These are phyloP conservation scores for Waitea zeae DNA, from an alignment of 1,284 basidiomycete genomes.

Conservation along the genomic window DNA sequence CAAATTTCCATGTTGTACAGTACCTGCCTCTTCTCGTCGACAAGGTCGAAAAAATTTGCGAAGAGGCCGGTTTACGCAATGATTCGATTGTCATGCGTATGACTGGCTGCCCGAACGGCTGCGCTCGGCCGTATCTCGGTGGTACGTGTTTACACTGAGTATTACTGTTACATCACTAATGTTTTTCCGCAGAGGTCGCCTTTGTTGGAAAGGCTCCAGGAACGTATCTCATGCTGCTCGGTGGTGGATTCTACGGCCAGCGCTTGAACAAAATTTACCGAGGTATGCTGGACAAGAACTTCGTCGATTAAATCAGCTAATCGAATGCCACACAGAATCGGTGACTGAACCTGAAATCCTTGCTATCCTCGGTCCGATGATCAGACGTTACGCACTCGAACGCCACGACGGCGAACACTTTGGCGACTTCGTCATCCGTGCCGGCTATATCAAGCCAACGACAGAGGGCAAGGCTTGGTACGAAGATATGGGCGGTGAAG, in stretches of 20 bases:
- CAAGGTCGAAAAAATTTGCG: slow-evolving; percentile 92
- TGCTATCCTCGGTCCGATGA: slow-evolving; percentile 79
- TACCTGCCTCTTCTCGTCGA: slow-evolving; percentile 91
- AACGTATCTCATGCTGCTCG: slow-evolving; percentile 88
- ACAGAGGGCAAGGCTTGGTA: slow-evolving; percentile 72
- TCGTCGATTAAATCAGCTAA: slow-evolving; percentile 1
- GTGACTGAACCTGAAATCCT: slow-evolving; percentile 93
- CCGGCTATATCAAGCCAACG: slow-evolving; percentile 70
- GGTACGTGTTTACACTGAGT: slow-evolving; percentile 22
- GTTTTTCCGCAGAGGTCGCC: slow-evolving; percentile 52
- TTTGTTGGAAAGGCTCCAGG: slow-evolving; percentile 96
- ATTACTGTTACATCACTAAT: background rate
- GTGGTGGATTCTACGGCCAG: slow-evolving; percentile 88
- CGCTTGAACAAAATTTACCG: slow-evolving; percentile 88
- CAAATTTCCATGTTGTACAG: slow-evolving; percentile 18
- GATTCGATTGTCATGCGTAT: slow-evolving; percentile 97
- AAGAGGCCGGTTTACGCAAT: slow-evolving; percentile 82
- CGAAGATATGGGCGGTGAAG: slow-evolving; percentile 62
- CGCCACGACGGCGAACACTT: slow-evolving; percentile 83
- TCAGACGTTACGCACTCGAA: slow-evolving; percentile 85
- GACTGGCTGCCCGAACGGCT: slow-evolving; percentile 93
- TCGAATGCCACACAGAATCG: slow-evolving; percentile 36
- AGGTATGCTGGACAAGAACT: slow-evolving; percentile 21
- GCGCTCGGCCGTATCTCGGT: slow-evolving; percentile 87
- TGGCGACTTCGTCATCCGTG: slow-evolving; percentile 88